These are phyloP conservation scores for Cyanodermella asteris DNA, from an alignment of 2,329 filamentous ascomycete genomes.

Conservation along the genomic window DNA sequence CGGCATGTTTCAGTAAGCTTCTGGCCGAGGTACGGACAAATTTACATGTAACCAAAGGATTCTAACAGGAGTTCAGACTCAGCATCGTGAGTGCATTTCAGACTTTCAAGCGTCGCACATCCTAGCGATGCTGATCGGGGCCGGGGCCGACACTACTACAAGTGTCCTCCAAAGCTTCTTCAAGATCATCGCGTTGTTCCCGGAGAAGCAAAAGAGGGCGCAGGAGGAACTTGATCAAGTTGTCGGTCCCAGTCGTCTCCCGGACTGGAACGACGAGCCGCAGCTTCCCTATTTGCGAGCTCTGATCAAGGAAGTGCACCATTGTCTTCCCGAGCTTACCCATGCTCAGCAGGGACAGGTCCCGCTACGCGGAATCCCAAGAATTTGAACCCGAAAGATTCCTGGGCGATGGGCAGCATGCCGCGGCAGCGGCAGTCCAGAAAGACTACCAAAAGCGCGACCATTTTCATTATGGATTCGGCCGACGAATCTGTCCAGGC, in stretches of 20 bases:
- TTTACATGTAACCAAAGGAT: background rate
- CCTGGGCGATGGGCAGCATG: background rate
- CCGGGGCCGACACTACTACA: conserved; percentile 3
- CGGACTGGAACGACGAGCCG: conserved; percentile 12
- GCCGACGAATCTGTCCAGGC: conserved; percentile 13
- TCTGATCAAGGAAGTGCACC: conserved; percentile 15
- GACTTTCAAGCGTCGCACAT: conserved; percentile 1
- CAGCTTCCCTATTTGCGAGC: conserved; percentile 17
- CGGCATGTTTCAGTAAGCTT: conserved; percentile 3
- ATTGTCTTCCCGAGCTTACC: conserved; percentile 10
- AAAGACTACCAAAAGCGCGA: conserved; percentile 2
- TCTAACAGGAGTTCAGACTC: conserved; percentile 2
- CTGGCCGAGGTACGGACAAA: conserved; percentile 1
- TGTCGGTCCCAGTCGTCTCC: conserved; percentile 13
- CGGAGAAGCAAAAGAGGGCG: conserved; percentile 2
- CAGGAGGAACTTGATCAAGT: conserved; percentile 14
- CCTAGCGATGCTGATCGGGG: conserved; percentile 3
- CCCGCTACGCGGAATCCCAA: conserved; percentile 6
- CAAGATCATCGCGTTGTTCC: conserved; percentile 1
- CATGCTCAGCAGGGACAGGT: conserved; percentile 5
- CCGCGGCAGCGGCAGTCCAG: background rate
- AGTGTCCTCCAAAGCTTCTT: conserved; percentile 1
- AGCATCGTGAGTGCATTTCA: conserved; percentile 1
- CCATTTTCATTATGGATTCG: conserved; percentile 11
- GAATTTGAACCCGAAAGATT: conserved; percentile 5